Evolutionary conservation across 495 filamentous ascomycete genomes (phyloP).

Genomic region (Penicillium samsonianum): DNA sequence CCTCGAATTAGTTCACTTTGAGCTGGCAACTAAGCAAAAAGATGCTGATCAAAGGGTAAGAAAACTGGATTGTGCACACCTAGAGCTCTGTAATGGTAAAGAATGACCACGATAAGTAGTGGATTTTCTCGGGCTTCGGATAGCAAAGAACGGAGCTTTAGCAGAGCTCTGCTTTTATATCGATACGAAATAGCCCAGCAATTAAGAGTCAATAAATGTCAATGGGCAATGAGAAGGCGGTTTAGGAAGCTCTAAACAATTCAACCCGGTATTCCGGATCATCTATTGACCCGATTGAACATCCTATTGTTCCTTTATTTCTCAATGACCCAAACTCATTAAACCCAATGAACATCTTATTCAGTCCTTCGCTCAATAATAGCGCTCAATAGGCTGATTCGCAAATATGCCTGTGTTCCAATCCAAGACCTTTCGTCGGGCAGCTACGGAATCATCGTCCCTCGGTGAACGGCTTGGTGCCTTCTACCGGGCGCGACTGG

Average conservation of each 20-base stretch:
- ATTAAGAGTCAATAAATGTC: not conserved
- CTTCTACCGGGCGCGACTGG: slow-evolving; percentile 69
- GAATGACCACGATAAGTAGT: not conserved
- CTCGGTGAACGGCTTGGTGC: slow-evolving; percentile 65
- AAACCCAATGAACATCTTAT: not conserved
- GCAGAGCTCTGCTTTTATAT: not conserved
- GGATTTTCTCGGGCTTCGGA: not conserved
- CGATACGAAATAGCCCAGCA: not conserved
- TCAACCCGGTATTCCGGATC: slow-evolving; percentile 21
- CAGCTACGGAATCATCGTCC: slow-evolving; percentile 49
- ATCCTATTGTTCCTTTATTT: not conserved
- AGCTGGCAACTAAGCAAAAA: not conserved
- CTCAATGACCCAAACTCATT: not conserved
- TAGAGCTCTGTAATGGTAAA: not conserved
- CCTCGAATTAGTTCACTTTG: not conserved
- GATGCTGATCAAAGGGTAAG: slow-evolving; percentile 16
- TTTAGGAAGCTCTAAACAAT: slow-evolving; percentile 28
- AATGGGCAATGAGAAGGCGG: not conserved
- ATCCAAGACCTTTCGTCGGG: slow-evolving; percentile 66
- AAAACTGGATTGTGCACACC: slow-evolving; percentile 15
- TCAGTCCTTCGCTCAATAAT: not conserved
- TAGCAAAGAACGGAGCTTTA: not conserved
- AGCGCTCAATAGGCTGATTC: not conserved
- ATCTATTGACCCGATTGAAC: slow-evolving; percentile 23
- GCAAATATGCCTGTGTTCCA: slow-evolving; percentile 69